Conservation (phyloP, 2,329 filamentous ascomycete species). For the Monosporascus sp. region DNA sequence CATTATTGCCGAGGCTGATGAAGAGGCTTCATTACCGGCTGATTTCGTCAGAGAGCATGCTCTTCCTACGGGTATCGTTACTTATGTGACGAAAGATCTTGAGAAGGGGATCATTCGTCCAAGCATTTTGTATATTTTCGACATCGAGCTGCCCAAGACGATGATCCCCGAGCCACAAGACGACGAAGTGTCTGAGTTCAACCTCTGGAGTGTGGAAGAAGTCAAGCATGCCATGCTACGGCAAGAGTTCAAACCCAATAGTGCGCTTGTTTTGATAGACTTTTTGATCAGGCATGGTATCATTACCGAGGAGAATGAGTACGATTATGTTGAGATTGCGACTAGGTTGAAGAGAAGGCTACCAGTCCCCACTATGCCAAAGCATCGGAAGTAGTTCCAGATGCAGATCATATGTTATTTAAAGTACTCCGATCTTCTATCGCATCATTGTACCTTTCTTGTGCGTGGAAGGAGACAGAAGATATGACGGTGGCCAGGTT, state of each 20-base stretch:
- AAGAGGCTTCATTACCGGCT: conserved; percentile 65
- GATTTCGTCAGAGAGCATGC: conserved; percentile 50
- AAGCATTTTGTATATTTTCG: conserved; percentile 62
- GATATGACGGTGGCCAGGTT: no score
- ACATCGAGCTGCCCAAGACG: conserved; percentile 58
- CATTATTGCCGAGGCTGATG: conserved; percentile 62
- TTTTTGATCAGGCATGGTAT: conserved; percentile 76
- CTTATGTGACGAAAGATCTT: conserved; percentile 55
- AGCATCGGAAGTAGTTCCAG: no score
- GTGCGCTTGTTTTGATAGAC: conserved; percentile 70
- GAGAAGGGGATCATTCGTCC: conserved; percentile 46
- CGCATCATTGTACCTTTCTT: no score
- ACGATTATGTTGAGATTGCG: conserved; percentile 64
- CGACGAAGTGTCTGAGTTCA: conserved; percentile 73
- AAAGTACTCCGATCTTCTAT: no score
- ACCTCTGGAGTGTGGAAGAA: conserved; percentile 55
- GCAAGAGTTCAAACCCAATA: conserved; percentile 82
- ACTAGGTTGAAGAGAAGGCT: conserved; percentile 38
- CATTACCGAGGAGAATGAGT: conserved; percentile 66
- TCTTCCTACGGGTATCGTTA: conserved; percentile 54
- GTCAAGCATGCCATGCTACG: conserved; percentile 57
- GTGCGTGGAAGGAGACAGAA: no score
- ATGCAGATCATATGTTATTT: no score
- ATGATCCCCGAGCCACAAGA: conserved; percentile 64
- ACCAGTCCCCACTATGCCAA: conserved; percentile 18